Evolutionary conservation across 768 basidiomycete species (phyloP).

Genomic region (Lactifluus hygrophoroides): DNA sequence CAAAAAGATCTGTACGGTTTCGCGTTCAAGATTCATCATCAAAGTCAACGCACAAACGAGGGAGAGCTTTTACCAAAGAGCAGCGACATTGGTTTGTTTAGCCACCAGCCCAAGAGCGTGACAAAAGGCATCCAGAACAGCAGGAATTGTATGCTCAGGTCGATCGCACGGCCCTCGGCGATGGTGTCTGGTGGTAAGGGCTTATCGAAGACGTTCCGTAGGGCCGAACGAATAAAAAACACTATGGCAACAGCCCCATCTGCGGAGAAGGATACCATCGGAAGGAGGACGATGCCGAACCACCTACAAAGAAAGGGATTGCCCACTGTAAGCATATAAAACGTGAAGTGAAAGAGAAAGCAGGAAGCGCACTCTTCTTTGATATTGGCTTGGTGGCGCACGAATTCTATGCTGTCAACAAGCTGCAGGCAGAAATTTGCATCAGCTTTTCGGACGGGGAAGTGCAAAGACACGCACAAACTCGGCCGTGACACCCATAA

Average conservation of each 20-base stretch:
- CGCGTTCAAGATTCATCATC: not conserved
- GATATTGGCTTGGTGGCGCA: constrained; percentile 37
- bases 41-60: constrained; percentile 8
- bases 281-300: constrained; percentile 68
- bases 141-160: constrained; percentile 69
- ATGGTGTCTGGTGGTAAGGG: constrained; percentile 43
- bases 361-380: constrained; percentile 39
- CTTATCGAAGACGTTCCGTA: constrained; percentile 34
- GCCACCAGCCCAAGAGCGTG: constrained; percentile 62
- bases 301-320: constrained; percentile 34
- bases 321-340: not conserved
- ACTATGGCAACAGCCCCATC: constrained; percentile 55
- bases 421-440: constrained; percentile 32
- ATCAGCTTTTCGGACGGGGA: not conserved
- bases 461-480: constrained; percentile 38
- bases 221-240: constrained; percentile 42
- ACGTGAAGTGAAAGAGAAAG: not conserved
- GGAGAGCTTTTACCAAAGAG: constrained; percentile 46
- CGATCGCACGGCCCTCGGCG: constrained; percentile 63
- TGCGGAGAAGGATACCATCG: constrained; percentile 64
- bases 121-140: constrained; percentile 76
- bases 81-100: constrained; percentile 47
- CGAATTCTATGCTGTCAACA: constrained; percentile 53
- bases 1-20: constrained; percentile 48
- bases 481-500: constrained; percentile 66